Base-by-base conservation (phyloP, 2,329 filamentous ascomycete genomes). In the Fusarium hainanense region DNA sequence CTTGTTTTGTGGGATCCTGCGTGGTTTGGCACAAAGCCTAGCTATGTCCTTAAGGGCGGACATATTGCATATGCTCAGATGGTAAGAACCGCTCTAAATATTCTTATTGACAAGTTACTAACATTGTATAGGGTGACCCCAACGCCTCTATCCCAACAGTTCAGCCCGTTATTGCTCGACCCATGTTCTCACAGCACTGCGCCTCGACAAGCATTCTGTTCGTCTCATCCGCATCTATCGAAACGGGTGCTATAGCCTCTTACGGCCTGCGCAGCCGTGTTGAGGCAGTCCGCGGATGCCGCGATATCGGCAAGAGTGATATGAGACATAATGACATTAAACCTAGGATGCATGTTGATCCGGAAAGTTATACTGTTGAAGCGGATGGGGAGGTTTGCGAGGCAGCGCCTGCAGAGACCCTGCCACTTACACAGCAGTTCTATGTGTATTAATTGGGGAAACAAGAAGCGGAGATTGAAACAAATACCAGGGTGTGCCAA, bases 291-390 rank as follows among this genome's bases (percentile, higher is more conserved):
- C 90, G 86, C 76, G 87, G 88, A 58, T 97, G 94, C 79, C 85
- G 94, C 63, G 87, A 79, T 32, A 86, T 97, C 46, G 85, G 90
- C 44, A 98, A 98, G 85, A 85, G 81, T 74, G 92, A 98, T 80
- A 97, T 98, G 94, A 94, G 93, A 77, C 94, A 89, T 80, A 98
- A 98, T 79, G 89, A 93, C 76, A 81, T 81, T 57, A 93, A 89
- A 88, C 95, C 95, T 16, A 89, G 86, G 82, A 98, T 98, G 93
- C 89, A 85, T 74, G 94, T 98, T 64, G 94, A 98, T 79, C 92
- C 95, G 7, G 95, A 98, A 85, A 90, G 88, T 75, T 98, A 98
- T 82, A 87, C 85, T 18, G 94, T 98, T 27, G 90, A 95, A 82
- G 94, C 94, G 3, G 93, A 97, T 80, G 94, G 93, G 0, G 80